A percentile compares a stretch with the other conserved stretches of the same genome.
Conservation (phyloP, 441 rosid genomes). For the Erodium texanum region DNA sequence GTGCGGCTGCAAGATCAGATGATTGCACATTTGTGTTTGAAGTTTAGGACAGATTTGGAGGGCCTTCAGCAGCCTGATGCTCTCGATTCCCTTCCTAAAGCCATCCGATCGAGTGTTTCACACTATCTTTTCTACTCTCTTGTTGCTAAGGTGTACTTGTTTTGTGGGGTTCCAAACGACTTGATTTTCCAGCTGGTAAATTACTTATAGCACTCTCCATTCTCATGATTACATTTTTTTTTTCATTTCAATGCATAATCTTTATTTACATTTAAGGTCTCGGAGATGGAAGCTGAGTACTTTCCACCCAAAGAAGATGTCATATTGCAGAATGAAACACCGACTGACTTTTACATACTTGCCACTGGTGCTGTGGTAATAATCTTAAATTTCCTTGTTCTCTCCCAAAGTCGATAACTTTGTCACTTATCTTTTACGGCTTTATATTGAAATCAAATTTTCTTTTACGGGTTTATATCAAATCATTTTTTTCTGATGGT, state of each 20-base stretch:
- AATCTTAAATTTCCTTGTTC: no score
- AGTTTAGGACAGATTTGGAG: conserved; percentile 69
- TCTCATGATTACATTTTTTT: neutral
- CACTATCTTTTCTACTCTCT: conserved; percentile 67
- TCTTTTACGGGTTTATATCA: no score
- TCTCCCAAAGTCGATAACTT: no score
- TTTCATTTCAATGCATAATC: neutral
- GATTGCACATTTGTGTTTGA: conserved; percentile 76
- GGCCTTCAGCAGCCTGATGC: conserved; percentile 90
- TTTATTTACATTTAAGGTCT: conserved; percentile 22
- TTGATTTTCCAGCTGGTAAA: conserved; percentile 83
- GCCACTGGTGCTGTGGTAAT: conserved; percentile 77
- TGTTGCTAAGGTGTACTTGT: conserved; percentile 69
- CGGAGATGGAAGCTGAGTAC: conserved; percentile 89
- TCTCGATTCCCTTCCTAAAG: conserved; percentile 71
- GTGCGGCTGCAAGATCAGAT: conserved; percentile 78
- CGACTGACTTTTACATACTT: conserved; percentile 72
- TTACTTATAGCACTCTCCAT: neutral
- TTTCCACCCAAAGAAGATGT: conserved; percentile 90
- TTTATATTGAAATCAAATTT: no score
- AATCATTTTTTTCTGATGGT: conserved; percentile 18
- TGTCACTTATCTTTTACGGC: no score
- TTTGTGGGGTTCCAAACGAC: conserved; percentile 85
- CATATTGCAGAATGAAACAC: conserved; percentile 86
- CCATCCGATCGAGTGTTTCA: conserved; percentile 73